Evolutionary conservation across 257 asterid species (phyloP).

Genomic region (Solanum microdontum): DNA sequence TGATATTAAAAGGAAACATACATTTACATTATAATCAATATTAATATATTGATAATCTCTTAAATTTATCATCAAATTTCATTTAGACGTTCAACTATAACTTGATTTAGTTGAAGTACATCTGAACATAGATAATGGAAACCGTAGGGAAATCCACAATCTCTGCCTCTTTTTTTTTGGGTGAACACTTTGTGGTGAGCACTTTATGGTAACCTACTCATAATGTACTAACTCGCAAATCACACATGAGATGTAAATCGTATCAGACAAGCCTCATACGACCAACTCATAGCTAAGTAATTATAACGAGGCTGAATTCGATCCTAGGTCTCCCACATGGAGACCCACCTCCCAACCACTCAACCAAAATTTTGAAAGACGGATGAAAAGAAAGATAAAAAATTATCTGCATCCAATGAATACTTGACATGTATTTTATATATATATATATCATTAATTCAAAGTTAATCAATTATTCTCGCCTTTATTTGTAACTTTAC

Average conservation of each 20-base stretch:
- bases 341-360: background rate
- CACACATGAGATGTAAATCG: background rate
- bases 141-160: background rate
- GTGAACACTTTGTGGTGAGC: background rate
- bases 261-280: background rate
- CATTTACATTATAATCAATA: background rate
- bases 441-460: background rate
- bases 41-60: background rate
- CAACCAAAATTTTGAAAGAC: too few species aligned
- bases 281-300: background rate
- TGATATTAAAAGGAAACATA: background rate
- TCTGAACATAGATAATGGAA: background rate
- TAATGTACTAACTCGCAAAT: background rate
- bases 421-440: background rate
- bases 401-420: background rate
- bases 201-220: background rate
- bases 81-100: background rate
- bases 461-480: background rate
- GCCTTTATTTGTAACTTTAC: background rate
- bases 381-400: too few species aligned
- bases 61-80: background rate
- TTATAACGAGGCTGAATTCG: background rate
- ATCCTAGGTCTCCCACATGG: background rate
- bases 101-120: background rate
- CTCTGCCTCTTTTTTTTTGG: rapidly evolving